Evolutionary conservation across 2,329 filamentous ascomycete genomes (phyloP).

Genomic region (Fusarium humuli): DNA sequence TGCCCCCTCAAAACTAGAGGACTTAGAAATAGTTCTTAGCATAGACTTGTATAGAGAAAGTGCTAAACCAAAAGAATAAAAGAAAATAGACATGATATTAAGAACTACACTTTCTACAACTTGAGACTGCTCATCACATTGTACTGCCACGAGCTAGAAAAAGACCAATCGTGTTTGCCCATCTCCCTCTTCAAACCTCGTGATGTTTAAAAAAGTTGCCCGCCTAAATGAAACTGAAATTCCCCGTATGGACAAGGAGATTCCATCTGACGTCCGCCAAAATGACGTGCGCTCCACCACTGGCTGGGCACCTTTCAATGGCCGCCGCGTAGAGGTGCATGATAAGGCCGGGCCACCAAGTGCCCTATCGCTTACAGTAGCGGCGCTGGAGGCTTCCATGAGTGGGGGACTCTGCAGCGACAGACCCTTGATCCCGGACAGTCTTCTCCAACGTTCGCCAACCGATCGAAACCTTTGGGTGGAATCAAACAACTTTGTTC

Average conservation of each 20-base stretch:
- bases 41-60: not conserved
- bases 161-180: conserved; percentile 22
- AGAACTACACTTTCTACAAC: not conserved
- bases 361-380: conserved; percentile 39
- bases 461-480: conserved; percentile 22
- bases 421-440: conserved; percentile 20
- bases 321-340: conserved; percentile 12
- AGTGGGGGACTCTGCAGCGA: conserved; percentile 33
- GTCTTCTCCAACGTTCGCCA: conserved; percentile 44
- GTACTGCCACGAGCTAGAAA: conserved; percentile 1
- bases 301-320: conserved; percentile 17
- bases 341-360: conserved; percentile 31
- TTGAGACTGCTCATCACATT: conserved; percentile 12
- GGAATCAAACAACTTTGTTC: conserved; percentile 19
- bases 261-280: conserved; percentile 2
- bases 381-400: conserved; percentile 22
- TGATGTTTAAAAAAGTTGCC: conserved; percentile 23
- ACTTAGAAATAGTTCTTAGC: not conserved
- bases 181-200: conserved; percentile 19
- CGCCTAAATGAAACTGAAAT: not conserved
- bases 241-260: conserved; percentile 4
- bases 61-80: not conserved
- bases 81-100: not conserved
- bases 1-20: conserved; percentile 53
- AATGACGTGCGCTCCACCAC: conserved; percentile 42